Base-by-base conservation (phyloP, 257 asterid species). In the Scutellaria baicalensis region DNA sequence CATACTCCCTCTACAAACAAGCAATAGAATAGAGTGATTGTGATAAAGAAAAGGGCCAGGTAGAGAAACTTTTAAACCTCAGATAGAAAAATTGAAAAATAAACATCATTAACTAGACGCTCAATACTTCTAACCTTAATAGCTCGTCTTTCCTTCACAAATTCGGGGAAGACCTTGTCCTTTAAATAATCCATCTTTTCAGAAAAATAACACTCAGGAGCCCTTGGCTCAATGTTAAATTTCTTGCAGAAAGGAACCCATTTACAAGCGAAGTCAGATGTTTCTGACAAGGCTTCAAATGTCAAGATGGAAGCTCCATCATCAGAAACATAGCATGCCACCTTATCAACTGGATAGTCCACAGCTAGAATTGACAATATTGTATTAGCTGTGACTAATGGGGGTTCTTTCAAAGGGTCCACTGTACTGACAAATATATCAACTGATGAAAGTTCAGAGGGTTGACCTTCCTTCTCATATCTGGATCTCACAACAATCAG, bases 1-100 rank as follows among this genome's bases (percentile, higher is more conserved):
- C 69, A n/a, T 64, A 64, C 69, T 64, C 69, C 69, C 69, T 64
- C 69, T 64, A 64, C n/a, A 45, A 6, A 64, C 40, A 13, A 64
- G n/a, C 31, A 64, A 64, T 44, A 63, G 40, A 23, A 11, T 20
- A 56, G 12, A 43, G 54, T 63, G 38, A 63, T 63, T 20, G 4
- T 43, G 69, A 11, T 21, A 1, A 27, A 27, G 20, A 35, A 33
- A 57, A 20, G 44, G 35, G 52, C 17, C 13, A n/a, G 6, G 44
- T 21, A 13, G 44, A 14, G 21, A 6, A 33, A 31, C 13, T 13
- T 57, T 57, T 57, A 31, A 57, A 31, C 21, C 44, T 57, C 43
- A 56, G 43, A 27, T 31, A 56, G 9, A 13, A 27, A 31, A 56
- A 11, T 13, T 11, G 6, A 21, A 55, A 55, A n/a, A n/a, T n/a